phyloP scores from a whole-genome alignment of 306 rosid genomes.

The Malus asiatica region DNA sequence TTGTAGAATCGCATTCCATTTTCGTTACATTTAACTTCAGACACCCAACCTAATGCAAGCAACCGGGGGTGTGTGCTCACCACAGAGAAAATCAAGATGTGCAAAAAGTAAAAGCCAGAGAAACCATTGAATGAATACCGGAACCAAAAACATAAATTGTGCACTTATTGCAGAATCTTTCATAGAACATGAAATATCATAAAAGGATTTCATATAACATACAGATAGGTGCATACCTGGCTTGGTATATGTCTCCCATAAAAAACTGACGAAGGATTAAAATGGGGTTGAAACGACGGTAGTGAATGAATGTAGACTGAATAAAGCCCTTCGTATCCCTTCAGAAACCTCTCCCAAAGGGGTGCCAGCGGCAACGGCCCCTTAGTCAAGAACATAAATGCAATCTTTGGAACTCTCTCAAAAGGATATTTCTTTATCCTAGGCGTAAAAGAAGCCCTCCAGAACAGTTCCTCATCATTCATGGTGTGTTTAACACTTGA shows the following conservation, averaged over 20 bases:
- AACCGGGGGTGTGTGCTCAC: not conserved
- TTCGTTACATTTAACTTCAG: not conserved
- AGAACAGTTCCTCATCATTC: constrained; percentile 64
- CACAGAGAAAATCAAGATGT: not conserved
- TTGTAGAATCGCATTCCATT: not conserved
- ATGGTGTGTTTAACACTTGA: constrained; percentile 53
- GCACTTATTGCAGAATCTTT: not conserved
- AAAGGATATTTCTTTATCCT: constrained; percentile 59
- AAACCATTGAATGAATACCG: not conserved
- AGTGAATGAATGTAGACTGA: constrained; percentile 76
- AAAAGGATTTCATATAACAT: not conserved
- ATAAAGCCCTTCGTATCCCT: constrained; percentile 54
- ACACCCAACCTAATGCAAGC: not conserved
- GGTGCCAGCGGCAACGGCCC: constrained; percentile 90
- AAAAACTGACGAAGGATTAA: constrained; percentile 56
- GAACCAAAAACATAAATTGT: not conserved
- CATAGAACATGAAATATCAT: not conserved
- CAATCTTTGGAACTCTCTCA: constrained; percentile 75
- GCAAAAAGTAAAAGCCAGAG: not conserved
- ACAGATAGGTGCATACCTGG: constrained; percentile 45
- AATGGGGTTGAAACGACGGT: constrained; percentile 61
- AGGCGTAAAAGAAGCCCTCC: constrained; percentile 80
- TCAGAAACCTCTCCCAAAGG: constrained; percentile 91
- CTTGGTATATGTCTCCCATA: constrained; percentile 80
- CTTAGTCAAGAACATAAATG: constrained; percentile 90